Conservation (phyloP, 257 asterid genomes). For the Sherardia arvensis region DNA sequence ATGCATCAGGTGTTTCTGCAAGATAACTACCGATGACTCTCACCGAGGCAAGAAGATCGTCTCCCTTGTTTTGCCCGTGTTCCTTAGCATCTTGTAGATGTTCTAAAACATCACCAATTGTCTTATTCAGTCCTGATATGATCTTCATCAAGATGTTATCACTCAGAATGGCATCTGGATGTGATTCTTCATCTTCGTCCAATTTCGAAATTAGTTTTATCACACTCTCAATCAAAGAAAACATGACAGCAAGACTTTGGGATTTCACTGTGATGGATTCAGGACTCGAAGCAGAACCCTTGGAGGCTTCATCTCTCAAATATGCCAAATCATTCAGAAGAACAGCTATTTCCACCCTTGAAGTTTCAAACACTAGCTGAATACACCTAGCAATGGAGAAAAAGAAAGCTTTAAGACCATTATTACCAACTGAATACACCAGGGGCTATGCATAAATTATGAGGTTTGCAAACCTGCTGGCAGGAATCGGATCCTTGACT, state of each 20-base stretch:
- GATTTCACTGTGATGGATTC: slow-evolving; percentile 38
- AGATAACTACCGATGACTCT: slow-evolving; percentile 89
- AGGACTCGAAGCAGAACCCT: slow-evolving; percentile 33
- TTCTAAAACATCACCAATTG: slow-evolving; percentile 58
- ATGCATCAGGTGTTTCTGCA: slow-evolving; percentile 79
- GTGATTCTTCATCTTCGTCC: slow-evolving; percentile 48
- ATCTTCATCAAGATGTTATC: slow-evolving; percentile 53
- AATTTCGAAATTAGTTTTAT: slow-evolving; percentile 62
- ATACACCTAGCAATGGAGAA: slow-evolving; percentile 49
- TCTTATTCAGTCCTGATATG: slow-evolving; percentile 70
- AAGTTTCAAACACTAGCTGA: slow-evolving; percentile 77
- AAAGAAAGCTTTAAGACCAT: background rate
- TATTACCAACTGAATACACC: background rate
- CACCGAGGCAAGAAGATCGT: slow-evolving; percentile 86
- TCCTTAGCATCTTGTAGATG: slow-evolving; percentile 88
- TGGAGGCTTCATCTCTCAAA: slow-evolving; percentile 61
- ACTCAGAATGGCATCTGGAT: slow-evolving; percentile 26
- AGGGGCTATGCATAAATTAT: background rate
- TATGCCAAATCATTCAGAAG: slow-evolving; percentile 78
- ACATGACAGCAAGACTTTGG: slow-evolving; percentile 65
- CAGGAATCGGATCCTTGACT: background rate
- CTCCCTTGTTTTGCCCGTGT: slow-evolving; percentile 74
- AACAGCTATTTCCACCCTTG: slow-evolving; percentile 90
- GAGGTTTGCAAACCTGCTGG: background rate
- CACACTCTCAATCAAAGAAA: slow-evolving; percentile 73